Conservation (phyloP, 2,329 filamentous ascomycete genomes). For the Fusarium foetens region DNA sequence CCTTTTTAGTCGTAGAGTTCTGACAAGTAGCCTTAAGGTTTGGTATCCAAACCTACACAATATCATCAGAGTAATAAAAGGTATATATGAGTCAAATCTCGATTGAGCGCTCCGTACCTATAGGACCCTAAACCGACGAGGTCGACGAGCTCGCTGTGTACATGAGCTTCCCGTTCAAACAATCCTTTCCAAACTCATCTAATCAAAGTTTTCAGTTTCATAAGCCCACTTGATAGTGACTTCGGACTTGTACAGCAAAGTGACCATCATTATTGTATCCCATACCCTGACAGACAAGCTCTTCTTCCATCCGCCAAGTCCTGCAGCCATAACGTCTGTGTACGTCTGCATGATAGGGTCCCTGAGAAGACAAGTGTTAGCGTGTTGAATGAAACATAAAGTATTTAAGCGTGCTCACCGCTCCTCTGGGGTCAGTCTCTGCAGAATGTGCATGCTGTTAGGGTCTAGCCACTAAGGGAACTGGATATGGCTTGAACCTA, state of each 20-base stretch:
- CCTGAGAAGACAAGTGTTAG: rapidly evolving
- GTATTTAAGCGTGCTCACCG: no score
- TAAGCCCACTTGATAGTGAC: neutral
- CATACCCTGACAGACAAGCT: neutral
- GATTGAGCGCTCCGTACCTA: rapidly evolving
- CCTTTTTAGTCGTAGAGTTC: neutral
- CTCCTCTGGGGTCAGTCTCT: neutral
- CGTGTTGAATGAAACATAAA: no score
- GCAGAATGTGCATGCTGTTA: neutral
- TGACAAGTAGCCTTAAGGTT: neutral
- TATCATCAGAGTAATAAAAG: neutral
- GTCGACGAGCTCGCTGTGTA: no score
- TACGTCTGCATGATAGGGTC: neutral
- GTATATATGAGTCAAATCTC: neutral
- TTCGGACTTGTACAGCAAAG: neutral
- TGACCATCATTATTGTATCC: neutral
- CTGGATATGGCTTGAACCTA: neutral
- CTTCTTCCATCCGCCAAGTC: neutral
- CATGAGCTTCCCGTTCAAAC: rapidly evolving
- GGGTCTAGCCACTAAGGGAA: neutral
- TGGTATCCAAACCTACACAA: neutral
- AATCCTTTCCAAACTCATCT: neutral
- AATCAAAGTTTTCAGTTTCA: neutral
- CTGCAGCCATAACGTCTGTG: no score
- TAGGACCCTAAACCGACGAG: rapidly evolving